Percentiles rank a stretch among this genome's conserved stretches.
phyloP scores from a whole-genome alignment of 129 eudicot species.

The sunflower (Helianthus annuus) region DNA sequence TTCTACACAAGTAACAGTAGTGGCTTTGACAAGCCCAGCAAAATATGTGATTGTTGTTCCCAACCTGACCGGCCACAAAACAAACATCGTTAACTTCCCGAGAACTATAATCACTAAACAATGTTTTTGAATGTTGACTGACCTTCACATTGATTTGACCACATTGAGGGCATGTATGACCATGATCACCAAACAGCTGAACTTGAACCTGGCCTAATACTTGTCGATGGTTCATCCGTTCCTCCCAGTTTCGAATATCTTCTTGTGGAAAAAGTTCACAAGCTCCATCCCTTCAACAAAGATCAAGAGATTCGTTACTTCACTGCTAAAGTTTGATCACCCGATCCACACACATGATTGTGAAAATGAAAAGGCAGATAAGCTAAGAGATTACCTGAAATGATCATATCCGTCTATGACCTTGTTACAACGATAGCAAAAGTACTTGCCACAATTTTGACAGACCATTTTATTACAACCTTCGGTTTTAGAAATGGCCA shows the following conservation, averaged over 20 bases:
- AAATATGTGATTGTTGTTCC: conserved; percentile 86
- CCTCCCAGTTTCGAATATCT: conserved; percentile 66
- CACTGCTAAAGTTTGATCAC: not conserved
- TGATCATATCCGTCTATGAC: conserved; percentile 82
- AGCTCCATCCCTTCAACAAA: conserved; percentile 47
- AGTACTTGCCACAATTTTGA: conserved; percentile 61
- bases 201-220: conserved; percentile 51
- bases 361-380: not conserved
- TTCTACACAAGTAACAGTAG: conserved; percentile 73
- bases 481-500: conserved; percentile 87
- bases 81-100: not conserved
- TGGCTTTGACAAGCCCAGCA: conserved; percentile 93
- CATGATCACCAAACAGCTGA: conserved; percentile 36
- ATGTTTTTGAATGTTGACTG: conserved; percentile 12
- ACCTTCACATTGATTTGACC: conserved; percentile 69
- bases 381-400: conserved; percentile 49
- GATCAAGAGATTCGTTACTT: conserved; percentile 15
- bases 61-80: conserved; percentile 44
- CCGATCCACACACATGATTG: not conserved
- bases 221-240: conserved; percentile 53
- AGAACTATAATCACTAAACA: not conserved
- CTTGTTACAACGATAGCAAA: conserved; percentile 79
- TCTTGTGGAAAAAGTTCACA: conserved; percentile 82
- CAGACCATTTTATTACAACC: conserved; percentile 96
- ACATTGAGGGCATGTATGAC: conserved; percentile 76